These are phyloP conservation scores for Chaetomium globosum DNA, from an alignment of 2,329 filamentous ascomycete genomes.

Conservation along the genomic window DNA sequence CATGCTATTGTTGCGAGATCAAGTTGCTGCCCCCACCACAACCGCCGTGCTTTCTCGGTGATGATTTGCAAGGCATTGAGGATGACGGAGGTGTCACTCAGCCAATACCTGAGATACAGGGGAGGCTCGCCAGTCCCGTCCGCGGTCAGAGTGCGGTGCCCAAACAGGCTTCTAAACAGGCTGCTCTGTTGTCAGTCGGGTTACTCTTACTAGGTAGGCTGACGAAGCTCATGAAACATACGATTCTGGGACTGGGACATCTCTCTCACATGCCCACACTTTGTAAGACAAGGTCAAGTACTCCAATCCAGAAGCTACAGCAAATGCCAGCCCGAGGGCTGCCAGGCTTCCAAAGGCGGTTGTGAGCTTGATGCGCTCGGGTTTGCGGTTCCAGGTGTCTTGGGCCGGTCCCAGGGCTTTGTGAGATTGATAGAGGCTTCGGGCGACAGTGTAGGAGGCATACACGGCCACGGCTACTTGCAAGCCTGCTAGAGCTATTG, in stretches of 20 bases:
- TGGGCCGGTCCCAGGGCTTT: conserved; percentile 43
- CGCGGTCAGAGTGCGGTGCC: conserved; percentile 8
- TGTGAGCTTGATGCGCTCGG: conserved; percentile 41
- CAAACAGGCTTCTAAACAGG: conserved; percentile 19
- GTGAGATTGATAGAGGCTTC: conserved; percentile 44
- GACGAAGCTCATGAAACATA: conserved; percentile 30
- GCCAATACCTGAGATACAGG: conserved; percentile 53
- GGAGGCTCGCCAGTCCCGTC: conserved; percentile 33
- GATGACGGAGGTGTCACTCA: conserved; percentile 56
- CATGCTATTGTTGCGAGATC: conserved; percentile 58
- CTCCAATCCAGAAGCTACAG: conserved; percentile 39
- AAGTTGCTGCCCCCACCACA: conserved; percentile 66
- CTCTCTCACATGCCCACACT: conserved; percentile 46
- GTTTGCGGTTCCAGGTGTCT: conserved; percentile 43
- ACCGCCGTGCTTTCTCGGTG: conserved; percentile 56
- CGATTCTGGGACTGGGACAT: conserved; percentile 40
- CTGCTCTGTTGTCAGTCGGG: background rate
- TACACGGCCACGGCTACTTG: conserved; percentile 41
- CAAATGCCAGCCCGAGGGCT: conserved; percentile 38
- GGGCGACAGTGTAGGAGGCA: conserved; percentile 41
- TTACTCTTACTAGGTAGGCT: background rate
- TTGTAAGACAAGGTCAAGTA: conserved; percentile 44
- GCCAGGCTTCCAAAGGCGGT: conserved; percentile 44
- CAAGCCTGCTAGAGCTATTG: conserved; percentile 38
- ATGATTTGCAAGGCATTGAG: conserved; percentile 58